phyloP scores from a whole-genome alignment of 2,329 filamentous ascomycete species.

The Amesomyces nigricolor region DNA sequence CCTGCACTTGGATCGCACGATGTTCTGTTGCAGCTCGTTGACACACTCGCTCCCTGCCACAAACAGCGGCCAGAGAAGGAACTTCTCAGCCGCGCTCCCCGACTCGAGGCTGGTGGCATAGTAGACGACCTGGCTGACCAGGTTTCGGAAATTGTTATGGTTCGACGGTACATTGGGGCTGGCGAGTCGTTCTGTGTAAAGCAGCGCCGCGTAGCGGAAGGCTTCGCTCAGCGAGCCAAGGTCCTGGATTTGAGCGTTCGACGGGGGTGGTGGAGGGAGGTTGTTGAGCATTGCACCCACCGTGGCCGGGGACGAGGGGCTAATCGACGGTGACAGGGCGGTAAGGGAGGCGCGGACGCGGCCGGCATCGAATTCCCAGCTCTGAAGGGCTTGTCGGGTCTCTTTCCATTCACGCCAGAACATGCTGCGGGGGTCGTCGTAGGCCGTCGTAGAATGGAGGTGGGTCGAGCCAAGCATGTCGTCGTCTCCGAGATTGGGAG shows the following conservation, averaged over 20 bases:
- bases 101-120: slow-evolving; percentile 76
- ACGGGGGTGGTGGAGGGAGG: slow-evolving; percentile 33
- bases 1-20: slow-evolving; percentile 73
- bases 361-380: slow-evolving; percentile 68
- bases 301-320: not conserved
- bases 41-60: slow-evolving; percentile 86
- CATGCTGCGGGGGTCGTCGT: slow-evolving; percentile 55
- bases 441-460: slow-evolving; percentile 38
- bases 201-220: slow-evolving; percentile 80
- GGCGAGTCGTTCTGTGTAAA: slow-evolving; percentile 85
- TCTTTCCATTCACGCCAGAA: slow-evolving; percentile 88
- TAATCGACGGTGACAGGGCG: slow-evolving; percentile 5
- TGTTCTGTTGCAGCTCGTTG: slow-evolving; percentile 68
- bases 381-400: slow-evolving; percentile 67
- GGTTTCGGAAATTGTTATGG: slow-evolving; percentile 72
- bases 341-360: slow-evolving; percentile 45
- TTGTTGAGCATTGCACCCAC: not conserved
- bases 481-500: slow-evolving; percentile 47
- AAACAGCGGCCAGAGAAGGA: slow-evolving; percentile 89
- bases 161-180: slow-evolving; percentile 67
- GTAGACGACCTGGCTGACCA: slow-evolving; percentile 75
- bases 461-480: slow-evolving; percentile 42
- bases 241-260: slow-evolving; percentile 62
- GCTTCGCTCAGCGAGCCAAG: slow-evolving; percentile 79
- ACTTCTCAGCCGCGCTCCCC: slow-evolving; percentile 71